A percentile compares a stretch with the other conserved stretches of the same genome.
phyloP scores from a whole-genome alignment of 176 grass and related monocot genomes.

The Hsuehochloa calcarea region DNA sequence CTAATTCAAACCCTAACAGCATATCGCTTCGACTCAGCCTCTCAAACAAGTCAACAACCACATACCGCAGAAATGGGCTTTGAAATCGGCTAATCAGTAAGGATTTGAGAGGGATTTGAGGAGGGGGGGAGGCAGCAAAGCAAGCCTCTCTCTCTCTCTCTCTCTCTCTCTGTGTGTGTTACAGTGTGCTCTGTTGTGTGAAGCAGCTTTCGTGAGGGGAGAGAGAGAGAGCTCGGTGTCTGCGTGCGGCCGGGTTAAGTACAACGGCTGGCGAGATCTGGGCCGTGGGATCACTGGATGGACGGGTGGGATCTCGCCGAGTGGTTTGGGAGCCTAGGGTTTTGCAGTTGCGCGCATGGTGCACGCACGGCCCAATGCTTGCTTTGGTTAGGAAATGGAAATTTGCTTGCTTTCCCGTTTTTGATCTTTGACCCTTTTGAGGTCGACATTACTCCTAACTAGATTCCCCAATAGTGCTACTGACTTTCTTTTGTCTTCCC shows the following conservation, averaged over 20 bases:
- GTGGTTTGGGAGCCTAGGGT: constrained; percentile 47
- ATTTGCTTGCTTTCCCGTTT: not conserved
- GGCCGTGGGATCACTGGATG: constrained; percentile 14
- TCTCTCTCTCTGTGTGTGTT: not conserved
- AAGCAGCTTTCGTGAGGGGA: not conserved
- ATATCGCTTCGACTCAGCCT: not conserved
- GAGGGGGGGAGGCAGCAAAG: not conserved
- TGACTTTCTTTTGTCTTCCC: not conserved
- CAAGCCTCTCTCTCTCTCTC: not conserved
- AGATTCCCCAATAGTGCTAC: not conserved
- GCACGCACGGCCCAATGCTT: not conserved
- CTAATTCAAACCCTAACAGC: not conserved
- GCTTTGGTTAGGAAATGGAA: not conserved
- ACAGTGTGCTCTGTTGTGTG: not conserved
- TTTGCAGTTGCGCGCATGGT: constrained; percentile 30
- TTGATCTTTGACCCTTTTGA: not conserved
- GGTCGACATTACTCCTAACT: not conserved
- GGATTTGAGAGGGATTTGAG: not conserved
- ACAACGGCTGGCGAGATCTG: not conserved
- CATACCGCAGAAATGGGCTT: not conserved
- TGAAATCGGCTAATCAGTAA: not conserved
- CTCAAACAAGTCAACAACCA: not conserved
- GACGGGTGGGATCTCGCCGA: constrained; percentile 29
- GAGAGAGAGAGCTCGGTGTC: not conserved
- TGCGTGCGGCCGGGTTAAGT: constrained; percentile 32